These are phyloP conservation scores for Rubia tinctorum DNA, from an alignment of 305 asterid species.

Conservation along the genomic window DNA sequence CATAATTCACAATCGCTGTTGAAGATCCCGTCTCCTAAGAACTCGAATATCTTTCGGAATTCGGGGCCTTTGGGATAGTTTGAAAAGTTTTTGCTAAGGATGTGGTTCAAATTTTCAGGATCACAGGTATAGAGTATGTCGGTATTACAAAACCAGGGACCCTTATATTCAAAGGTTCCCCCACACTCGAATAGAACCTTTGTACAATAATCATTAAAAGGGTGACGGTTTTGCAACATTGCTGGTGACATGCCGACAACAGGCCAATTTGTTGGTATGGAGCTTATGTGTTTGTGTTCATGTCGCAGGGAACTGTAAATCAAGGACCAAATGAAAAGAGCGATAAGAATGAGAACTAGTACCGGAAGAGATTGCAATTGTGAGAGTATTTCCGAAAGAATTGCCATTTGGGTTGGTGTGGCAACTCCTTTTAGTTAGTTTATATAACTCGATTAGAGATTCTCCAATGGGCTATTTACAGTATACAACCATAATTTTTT, in stretches of 20 bases:
- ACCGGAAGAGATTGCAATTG: too few relatives aligned
- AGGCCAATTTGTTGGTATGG: neutral
- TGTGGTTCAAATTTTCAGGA: neutral
- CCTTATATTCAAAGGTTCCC: neutral
- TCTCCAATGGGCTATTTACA: too few relatives aligned
- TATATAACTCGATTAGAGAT: too few relatives aligned
- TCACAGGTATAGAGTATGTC: neutral
- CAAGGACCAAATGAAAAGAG: neutral
- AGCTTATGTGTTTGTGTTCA: neutral
- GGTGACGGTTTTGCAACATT: neutral
- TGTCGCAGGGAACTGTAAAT: neutral
- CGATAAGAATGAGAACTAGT: neutral
- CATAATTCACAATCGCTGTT: too few relatives aligned
- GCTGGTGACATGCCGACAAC: neutral
- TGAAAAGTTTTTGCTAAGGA: too few relatives aligned
- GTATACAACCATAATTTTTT: too few relatives aligned
- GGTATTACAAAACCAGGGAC: neutral
- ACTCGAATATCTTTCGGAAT: too few relatives aligned
- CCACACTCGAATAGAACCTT: neutral
- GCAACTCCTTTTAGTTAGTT: too few relatives aligned
- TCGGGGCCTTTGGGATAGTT: too few relatives aligned
- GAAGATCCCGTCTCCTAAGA: too few relatives aligned
- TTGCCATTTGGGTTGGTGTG: too few relatives aligned
- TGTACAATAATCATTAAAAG: neutral
- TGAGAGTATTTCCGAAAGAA: too few relatives aligned